Base-by-base conservation (phyloP, 1,284 basidiomycete species). In the Austroboletus niveus region DNA sequence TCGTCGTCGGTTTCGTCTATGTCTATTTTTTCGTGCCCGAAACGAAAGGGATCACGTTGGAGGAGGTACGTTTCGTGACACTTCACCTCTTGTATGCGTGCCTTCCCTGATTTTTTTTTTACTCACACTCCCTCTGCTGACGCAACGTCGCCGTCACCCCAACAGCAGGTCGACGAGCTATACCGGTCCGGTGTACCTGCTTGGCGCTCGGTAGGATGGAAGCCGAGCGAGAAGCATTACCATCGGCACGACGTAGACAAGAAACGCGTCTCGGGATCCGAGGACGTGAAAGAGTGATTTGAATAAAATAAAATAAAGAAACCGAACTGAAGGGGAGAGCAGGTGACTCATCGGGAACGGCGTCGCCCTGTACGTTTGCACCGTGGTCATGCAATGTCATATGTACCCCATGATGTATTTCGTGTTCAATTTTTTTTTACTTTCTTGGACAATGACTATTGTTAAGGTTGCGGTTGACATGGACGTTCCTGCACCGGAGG, bases 1-100 rank as follows among this genome's bases (percentile, higher is more conserved):
- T 90, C 11, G 62, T 85, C 30, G 83, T 87, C 60, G 88, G 85
- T 24, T 82, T 77, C 59, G 63, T 81, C 52, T 82, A 24, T 56
- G 75, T 80, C 14, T 80, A 72, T 59, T 66, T 57, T 24, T 52
- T 62, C 22, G 22, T 69, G 12, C 61, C 66, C 3, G 68, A 68
- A 48, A 66, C 52, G 41, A 69, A 54, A 41, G 63, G 66, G 12
- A 53, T 64, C 29, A 62, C 61, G n/a, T 31, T 66, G 41, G 22
- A 24, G 56, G 61, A 68, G 59, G 64, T 61, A 40, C 14, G 32
- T 34, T 24, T 24, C 22, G 17, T 17, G 17, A 17, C 17, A 32
- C 31, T 32, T 32, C 9, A 7, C 35, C 15, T 14, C 14, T 7
- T 15, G 15, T 36, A 36, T 36, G 7, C 10, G 7, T 24, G 38